These are phyloP conservation scores for Penicillium sp. DNA, from an alignment of 2,329 filamentous ascomycete species.

Conservation along the genomic window DNA sequence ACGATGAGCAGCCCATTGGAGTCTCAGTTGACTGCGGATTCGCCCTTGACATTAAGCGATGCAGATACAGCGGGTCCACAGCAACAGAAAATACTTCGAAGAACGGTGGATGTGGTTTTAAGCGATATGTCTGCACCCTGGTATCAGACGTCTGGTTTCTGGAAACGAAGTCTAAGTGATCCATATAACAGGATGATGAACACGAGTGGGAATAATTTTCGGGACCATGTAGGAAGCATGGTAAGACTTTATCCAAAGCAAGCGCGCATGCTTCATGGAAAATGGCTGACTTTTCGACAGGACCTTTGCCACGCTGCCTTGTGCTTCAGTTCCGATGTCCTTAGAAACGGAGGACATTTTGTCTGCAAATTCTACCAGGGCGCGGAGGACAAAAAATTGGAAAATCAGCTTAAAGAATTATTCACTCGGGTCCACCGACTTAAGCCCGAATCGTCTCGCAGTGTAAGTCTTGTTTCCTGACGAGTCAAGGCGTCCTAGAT, in stretches of 20 bases:
- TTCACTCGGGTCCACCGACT: conserved; percentile 77
- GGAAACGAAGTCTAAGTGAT: conserved; percentile 87
- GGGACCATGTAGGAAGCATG: conserved; percentile 92
- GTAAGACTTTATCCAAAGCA: conserved; percentile 48
- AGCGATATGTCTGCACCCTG: conserved; percentile 99
- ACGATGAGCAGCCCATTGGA: conserved; percentile 10
- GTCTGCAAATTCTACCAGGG: conserved; percentile 98
- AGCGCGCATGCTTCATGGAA: background rate
- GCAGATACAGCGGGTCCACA: background rate
- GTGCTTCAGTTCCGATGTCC: conserved; percentile 75
- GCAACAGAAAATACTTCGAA: conserved; percentile 32
- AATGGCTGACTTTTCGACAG: conserved; percentile 44
- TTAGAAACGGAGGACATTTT: conserved; percentile 78
- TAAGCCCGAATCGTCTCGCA: conserved; percentile 86
- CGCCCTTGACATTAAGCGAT: background rate
- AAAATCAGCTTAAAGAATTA: conserved; percentile 65
- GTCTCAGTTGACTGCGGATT: conserved; percentile 1
- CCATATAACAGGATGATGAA: conserved; percentile 99
- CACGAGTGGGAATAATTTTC: conserved; percentile 79
- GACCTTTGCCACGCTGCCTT: conserved; percentile 85
- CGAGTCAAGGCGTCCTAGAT: conserved; percentile 1
- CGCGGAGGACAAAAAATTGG: conserved; percentile 71
- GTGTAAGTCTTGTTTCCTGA: conserved; percentile 47
- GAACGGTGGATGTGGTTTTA: conserved; percentile 81
- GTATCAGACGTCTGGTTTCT: conserved; percentile 71